Conservation (phyloP, 148 eudicot genomes). For the Limonium bicolor region DNA sequence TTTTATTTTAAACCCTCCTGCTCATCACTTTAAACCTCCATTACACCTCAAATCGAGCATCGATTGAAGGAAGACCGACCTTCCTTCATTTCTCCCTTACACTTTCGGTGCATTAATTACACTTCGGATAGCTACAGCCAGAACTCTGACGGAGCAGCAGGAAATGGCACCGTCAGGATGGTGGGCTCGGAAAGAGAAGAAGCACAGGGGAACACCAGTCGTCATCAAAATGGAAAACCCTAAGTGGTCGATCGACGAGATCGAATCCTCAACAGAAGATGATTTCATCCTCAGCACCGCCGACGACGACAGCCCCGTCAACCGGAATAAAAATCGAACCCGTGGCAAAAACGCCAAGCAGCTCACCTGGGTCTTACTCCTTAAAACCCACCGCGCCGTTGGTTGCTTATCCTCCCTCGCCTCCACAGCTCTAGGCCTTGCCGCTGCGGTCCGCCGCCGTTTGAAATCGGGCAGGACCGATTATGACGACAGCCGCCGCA, state of each 20-base stretch:
- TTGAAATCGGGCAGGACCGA: conserved; percentile 34
- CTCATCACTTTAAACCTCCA: neutral
- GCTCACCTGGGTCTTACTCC: conserved; percentile 8
- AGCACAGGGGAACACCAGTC: conserved; percentile 71
- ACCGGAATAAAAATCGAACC: conserved; percentile 17
- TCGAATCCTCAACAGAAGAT: conserved; percentile 30
- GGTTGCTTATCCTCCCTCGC: conserved; percentile 8
- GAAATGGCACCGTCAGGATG: conserved; percentile 51
- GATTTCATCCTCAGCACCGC: conserved; percentile 19
- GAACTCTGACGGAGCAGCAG: neutral
- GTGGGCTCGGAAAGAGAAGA: conserved; percentile 38
- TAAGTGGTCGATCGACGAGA: conserved; percentile 84
- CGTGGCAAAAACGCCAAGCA: conserved; percentile 9
- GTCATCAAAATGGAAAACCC: conserved; percentile 92
- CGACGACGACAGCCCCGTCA: conserved; percentile 34
- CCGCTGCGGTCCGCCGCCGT: conserved; percentile 3
- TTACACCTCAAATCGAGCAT: too few species aligned
- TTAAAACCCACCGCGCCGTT: conserved; percentile 7
- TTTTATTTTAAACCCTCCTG: neutral
- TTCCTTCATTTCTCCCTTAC: too few species aligned
- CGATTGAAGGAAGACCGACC: too few species aligned
- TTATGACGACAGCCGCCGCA: conserved; percentile 6
- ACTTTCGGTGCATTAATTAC: too few species aligned
- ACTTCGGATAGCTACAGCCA: too few species aligned
- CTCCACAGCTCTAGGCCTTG: conserved; percentile 2